Evolutionary conservation across 1,139 yeast genomes (phyloP).

Genomic region (Spathaspora sp.): DNA sequence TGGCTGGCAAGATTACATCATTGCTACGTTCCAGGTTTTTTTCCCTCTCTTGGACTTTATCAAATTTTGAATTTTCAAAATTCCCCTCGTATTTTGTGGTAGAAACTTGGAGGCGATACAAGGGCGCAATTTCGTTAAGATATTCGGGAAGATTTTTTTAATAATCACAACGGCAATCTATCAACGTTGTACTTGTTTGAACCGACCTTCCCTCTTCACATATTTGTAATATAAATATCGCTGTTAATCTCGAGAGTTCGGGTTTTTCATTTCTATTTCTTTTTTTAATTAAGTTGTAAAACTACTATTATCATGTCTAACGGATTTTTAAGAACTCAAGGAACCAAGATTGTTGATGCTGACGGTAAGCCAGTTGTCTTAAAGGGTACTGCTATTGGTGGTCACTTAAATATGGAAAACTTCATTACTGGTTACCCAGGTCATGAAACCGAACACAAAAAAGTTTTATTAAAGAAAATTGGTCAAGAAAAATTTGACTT

Average conservation of each 20-base stretch:
- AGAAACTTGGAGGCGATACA: not conserved
- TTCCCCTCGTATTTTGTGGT: not conserved
- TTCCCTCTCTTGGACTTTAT: not conserved
- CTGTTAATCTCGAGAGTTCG: not conserved
- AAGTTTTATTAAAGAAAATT: constrained; percentile 30
- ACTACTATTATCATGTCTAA: constrained; percentile 7
- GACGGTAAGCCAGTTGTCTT: constrained; percentile 33
- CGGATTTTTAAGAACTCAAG: constrained; percentile 17
- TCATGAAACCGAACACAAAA: constrained; percentile 46
- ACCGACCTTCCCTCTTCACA: not conserved
- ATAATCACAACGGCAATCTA: not conserved
- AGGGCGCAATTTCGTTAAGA: constrained; percentile 1
- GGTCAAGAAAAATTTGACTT: constrained; percentile 43
- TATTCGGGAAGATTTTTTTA: not conserved
- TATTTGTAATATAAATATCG: not conserved
- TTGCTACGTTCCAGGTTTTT: too few species aligned
- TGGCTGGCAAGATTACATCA: not conserved
- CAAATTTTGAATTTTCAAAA: not conserved
- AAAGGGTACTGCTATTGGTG: constrained; percentile 44
- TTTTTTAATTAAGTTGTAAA: not conserved
- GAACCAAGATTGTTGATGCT: constrained; percentile 41
- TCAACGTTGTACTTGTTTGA: not conserved
- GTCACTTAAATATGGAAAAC: constrained; percentile 50
- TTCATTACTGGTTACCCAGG: constrained; percentile 53
- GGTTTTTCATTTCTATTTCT: not conserved